Evolutionary conservation across 2,329 filamentous ascomycete genomes (phyloP).

Genomic region (Alternaria arborescens): DNA sequence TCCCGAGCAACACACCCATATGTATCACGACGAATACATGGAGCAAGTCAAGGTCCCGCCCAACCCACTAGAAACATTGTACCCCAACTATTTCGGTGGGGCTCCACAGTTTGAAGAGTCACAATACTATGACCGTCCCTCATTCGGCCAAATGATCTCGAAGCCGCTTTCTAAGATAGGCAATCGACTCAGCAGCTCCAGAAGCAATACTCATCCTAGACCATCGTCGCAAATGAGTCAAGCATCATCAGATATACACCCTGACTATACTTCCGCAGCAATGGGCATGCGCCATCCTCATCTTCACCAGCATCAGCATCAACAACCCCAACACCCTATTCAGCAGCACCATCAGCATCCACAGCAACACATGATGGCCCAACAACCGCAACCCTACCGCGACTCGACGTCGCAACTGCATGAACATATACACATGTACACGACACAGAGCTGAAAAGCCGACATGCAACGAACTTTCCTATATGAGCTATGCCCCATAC

Average conservation of each 20-base stretch:
- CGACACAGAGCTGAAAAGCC: conserved; percentile 27
- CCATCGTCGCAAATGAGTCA: conserved; percentile 36
- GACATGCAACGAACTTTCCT: conserved; percentile 8
- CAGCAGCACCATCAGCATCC: conserved; percentile 23
- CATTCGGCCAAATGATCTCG: conserved; percentile 46
- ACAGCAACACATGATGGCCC: conserved; percentile 36
- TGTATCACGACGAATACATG: conserved; percentile 33
- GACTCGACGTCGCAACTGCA: conserved; percentile 30
- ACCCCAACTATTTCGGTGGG: conserved; percentile 48
- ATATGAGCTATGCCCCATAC: conserved; percentile 7
- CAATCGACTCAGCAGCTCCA: conserved; percentile 36
- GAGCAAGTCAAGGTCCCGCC: conserved; percentile 40
- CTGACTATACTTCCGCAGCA: conserved; percentile 32
- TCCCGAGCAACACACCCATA: conserved; percentile 29
- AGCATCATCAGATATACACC: conserved; percentile 28
- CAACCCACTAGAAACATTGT: conserved; percentile 45
- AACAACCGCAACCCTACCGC: conserved; percentile 29
- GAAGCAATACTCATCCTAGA: conserved; percentile 34
- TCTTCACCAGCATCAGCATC: conserved; percentile 12
- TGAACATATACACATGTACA: conserved; percentile 36
- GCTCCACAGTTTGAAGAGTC: conserved; percentile 49
- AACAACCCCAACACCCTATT: conserved; percentile 25
- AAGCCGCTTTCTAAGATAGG: conserved; percentile 47
- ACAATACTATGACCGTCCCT: conserved; percentile 47
- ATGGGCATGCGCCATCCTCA: conserved; percentile 34